Base-by-base conservation (phyloP, 2,329 filamentous ascomycete species). In the Uncinocarpus reesii region DNA sequence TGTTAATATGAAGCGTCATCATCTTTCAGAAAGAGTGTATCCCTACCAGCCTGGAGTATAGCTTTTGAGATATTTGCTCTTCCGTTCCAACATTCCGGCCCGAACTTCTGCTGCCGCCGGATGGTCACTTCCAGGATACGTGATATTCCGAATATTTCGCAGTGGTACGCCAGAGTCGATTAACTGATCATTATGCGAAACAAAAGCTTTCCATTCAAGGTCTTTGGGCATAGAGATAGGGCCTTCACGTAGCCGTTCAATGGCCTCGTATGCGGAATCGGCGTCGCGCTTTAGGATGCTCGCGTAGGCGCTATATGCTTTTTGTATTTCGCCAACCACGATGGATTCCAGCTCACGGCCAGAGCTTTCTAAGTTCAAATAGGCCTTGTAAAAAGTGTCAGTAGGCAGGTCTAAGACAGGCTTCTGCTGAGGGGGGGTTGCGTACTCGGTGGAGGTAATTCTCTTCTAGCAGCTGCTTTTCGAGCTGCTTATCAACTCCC, bases 41-140 rank as follows among this genome's bases (percentile, higher is more conserved):
- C n/a, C 82, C 68, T 72, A 90, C 89, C 90, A 96, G 62, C 90
- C 90, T 21, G 88, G 85, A 6, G 89, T 92, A 65, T 95, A 95
- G 65, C 89, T 95, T 73, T 95, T 96, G 53, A 98, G 72, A 61
- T 96, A 98, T 64, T 96, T 98, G 77, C 88, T 95, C 80, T 96
- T 96, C 56, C 92, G 83, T 71, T 98, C 92, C 29, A 98, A 73
- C 67, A 95, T 81, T 2, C 92, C 92, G 16, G 87, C 86, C 52
- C 89, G 78, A 46, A 98, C 85, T 65, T 96, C 90, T 52, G 85
- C 73, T 63, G 74, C 86, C 66, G 86, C 80, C 52, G 85, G 81
- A 64, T 95, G 85, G 58, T 94, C 79, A 62, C 86, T 87, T 35
- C 92, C 92, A 15, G 89, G 89, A 63, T 96, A 98, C 51, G 86